phyloP scores from a whole-genome alignment of 2,329 filamentous ascomycete genomes.

The Capronia americana region DNA sequence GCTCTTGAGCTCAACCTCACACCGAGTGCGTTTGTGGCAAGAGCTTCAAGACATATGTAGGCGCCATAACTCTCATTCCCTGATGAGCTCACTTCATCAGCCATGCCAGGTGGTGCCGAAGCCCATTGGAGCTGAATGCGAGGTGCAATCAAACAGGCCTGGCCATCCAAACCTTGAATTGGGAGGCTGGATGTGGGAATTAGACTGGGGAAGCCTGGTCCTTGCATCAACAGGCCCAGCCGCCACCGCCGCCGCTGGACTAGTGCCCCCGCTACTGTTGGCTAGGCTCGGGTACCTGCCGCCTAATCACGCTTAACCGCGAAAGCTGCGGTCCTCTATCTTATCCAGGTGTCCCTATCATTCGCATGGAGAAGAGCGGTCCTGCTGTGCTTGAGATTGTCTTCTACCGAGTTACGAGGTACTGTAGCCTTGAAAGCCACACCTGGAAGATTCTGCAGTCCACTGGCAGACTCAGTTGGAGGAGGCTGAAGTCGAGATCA shows the following conservation, averaged over 20 bases:
- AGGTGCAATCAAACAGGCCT: slow-evolving; percentile 11
- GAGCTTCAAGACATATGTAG: slow-evolving; percentile 1
- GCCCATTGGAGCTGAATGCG: slow-evolving; percentile 9
- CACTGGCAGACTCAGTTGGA: background rate
- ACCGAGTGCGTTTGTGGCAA: slow-evolving; percentile 1
- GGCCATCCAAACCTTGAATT: slow-evolving; percentile 6
- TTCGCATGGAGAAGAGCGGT: background rate
- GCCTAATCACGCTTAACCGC: slow-evolving; percentile 6
- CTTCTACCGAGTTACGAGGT: background rate
- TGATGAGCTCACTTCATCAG: slow-evolving; percentile 12
- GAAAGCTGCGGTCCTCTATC: background rate
- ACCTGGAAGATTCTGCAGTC: background rate
- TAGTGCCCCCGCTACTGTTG: background rate
- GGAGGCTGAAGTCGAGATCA: background rate
- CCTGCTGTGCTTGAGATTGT: background rate
- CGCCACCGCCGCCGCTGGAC: background rate
- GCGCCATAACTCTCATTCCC: background rate
- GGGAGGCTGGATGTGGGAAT: background rate
- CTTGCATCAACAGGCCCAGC: background rate
- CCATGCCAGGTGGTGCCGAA: background rate
- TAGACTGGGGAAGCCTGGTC: slow-evolving; percentile 2
- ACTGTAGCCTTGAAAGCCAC: background rate
- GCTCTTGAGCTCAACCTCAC: background rate
- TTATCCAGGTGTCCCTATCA: background rate
- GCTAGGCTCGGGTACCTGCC: slow-evolving; percentile 5